Evolutionary conservation across 805 yeast genomes (phyloP).

Genomic region (Lachancea waltii): DNA sequence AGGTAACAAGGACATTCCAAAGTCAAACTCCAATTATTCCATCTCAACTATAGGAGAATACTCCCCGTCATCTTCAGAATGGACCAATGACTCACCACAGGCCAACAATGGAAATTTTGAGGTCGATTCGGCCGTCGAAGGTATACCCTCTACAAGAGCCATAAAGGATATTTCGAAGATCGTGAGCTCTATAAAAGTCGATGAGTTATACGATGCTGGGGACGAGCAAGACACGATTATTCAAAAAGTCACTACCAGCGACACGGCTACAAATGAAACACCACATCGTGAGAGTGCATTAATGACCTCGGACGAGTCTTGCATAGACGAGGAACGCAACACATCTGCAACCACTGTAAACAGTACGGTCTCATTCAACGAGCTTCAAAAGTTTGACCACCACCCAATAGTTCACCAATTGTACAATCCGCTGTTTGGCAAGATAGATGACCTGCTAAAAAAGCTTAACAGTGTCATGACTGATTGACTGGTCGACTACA

Average conservation of each 20-base stretch:
- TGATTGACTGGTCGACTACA: too few relatives aligned
- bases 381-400: constrained; percentile 13
- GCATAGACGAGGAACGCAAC: constrained; percentile 23
- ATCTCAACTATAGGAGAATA: constrained; percentile 41
- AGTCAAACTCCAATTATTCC: constrained; percentile 31
- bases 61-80: constrained; percentile 42
- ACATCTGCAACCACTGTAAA: constrained; percentile 27
- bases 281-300: constrained; percentile 9
- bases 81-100: constrained; percentile 37
- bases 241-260: background rate
- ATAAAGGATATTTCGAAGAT: constrained; percentile 37
- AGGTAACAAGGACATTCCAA: constrained; percentile 17
- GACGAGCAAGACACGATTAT: constrained; percentile 5
- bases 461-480: constrained; percentile 13
- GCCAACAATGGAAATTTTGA: constrained; percentile 14
- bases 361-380: constrained; percentile 17
- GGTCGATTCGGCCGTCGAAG: constrained; percentile 7
- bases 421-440: constrained; percentile 52
- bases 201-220: constrained; percentile 12
- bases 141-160: constrained; percentile 37
- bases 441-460: constrained; percentile 34
- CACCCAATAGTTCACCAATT: constrained; percentile 47
- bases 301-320: constrained; percentile 21
- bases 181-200: constrained; percentile 19
- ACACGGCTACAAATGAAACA: background rate